phyloP scores from a whole-genome alignment of 345 rosid species.

The Eucalyptus rudis region DNA sequence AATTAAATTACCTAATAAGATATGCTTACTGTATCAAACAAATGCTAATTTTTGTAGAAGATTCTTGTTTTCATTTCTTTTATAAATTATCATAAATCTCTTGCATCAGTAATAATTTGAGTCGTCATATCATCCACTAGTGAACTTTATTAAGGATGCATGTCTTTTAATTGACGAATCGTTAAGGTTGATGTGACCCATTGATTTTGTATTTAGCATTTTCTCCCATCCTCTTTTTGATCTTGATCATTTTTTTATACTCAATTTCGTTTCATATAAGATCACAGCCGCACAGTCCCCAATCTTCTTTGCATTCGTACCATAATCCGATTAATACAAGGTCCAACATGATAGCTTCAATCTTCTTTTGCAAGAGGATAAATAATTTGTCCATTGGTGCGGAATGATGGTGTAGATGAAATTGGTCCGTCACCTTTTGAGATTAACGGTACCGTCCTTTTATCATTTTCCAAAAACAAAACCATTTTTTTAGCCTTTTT shows the following conservation, averaged over 20 bases:
- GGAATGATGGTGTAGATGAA: no score
- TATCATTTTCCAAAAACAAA: not conserved
- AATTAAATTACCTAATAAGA: no score
- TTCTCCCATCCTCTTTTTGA: not conserved
- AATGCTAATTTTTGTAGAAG: not conserved
- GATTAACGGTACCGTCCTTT: no score
- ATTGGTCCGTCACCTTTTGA: no score
- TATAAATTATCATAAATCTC: not conserved
- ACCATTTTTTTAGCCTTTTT: not conserved
- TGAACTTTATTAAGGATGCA: not conserved
- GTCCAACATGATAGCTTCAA: not conserved
- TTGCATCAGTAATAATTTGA: not conserved
- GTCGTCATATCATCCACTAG: not conserved
- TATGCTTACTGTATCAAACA: not conserved
- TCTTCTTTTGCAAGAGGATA: not conserved
- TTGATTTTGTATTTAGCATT: no score
- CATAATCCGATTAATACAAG: not conserved
- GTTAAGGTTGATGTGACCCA: not conserved
- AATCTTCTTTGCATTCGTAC: not conserved
- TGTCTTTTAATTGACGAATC: no score
- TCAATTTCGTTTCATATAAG: not conserved
- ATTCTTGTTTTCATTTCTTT: not conserved
- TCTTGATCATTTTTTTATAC: not conserved
- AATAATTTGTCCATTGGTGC: no score
- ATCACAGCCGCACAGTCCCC: not conserved